These are phyloP conservation scores for Fusarium coffeatum DNA, from an alignment of 2,329 filamentous ascomycete species.

Conservation along the genomic window DNA sequence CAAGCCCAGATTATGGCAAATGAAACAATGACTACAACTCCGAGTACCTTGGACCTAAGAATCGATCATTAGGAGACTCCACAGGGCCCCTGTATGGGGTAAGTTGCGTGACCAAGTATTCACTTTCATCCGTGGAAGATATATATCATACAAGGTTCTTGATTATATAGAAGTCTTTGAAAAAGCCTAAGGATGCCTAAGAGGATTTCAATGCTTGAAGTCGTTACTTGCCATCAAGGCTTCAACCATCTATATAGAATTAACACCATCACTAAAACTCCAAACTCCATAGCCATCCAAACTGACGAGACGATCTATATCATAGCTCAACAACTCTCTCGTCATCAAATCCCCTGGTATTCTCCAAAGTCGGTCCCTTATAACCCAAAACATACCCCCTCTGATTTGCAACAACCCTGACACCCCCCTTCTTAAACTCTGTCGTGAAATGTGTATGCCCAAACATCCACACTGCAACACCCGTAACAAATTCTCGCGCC, in stretches of 20 bases:
- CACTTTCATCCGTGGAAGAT: background rate
- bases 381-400: slow-evolving; percentile 55
- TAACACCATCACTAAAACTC: background rate
- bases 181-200: no score
- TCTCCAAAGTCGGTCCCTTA: slow-evolving; percentile 39
- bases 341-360: slow-evolving; percentile 42
- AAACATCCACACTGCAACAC: slow-evolving; percentile 57
- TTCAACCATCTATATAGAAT: background rate
- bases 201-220: background rate
- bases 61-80: background rate
- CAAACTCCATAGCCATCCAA: background rate
- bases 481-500: slow-evolving; percentile 47
- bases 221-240: no score
- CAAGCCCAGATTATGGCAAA: background rate
- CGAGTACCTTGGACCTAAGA: background rate
- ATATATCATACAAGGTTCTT: background rate
- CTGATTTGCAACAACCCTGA: slow-evolving; percentile 59
- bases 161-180: background rate
- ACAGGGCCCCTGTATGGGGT: background rate
- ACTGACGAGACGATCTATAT: background rate
- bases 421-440: slow-evolving; percentile 48
- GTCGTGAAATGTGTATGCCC: slow-evolving; percentile 62
- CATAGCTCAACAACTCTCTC: slow-evolving; percentile 41
- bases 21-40: background rate
- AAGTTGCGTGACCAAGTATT: no score